Percentiles rank a stretch among this genome's conserved stretches.
phyloP scores from a whole-genome alignment of 305 asterid genomes.

The Fraxinus velutina region DNA sequence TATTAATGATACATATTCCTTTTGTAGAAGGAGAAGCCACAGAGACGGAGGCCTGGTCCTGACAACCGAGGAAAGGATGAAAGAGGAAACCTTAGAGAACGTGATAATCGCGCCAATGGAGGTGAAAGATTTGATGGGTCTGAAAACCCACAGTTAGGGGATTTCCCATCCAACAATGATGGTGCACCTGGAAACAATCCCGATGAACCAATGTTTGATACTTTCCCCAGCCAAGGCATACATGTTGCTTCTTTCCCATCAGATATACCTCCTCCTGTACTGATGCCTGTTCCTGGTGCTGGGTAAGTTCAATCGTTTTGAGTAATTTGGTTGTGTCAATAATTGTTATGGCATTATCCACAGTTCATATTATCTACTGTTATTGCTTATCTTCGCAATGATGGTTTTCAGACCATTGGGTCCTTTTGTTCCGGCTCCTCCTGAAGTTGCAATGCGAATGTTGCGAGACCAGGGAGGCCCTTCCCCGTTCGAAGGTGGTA shows the following conservation, averaged over 20 bases:
- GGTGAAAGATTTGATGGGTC: constrained; percentile 70
- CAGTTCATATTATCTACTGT: neutral
- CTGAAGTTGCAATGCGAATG: constrained; percentile 99
- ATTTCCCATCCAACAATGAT: constrained; percentile 52
- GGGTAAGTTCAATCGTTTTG: constrained; percentile 51
- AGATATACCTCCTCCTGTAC: constrained; percentile 78
- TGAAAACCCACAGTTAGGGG: constrained; percentile 62
- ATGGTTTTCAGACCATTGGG: constrained; percentile 76
- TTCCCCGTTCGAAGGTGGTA: constrained; percentile 78
- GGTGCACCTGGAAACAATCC: constrained; percentile 55
- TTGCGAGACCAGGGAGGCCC: constrained; percentile 93
- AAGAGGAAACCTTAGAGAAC: constrained; percentile 69
- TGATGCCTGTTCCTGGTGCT: constrained; percentile 99
- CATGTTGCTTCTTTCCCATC: constrained; percentile 72
- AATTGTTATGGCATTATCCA: neutral
- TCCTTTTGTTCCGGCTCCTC: constrained; percentile 98
- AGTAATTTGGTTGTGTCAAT: constrained; percentile 1
- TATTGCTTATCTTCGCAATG: constrained; percentile 21
- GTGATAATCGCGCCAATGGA: constrained; percentile 58
- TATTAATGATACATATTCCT: constrained; percentile 1
- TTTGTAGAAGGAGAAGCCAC: constrained; percentile 77
- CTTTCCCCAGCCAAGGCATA: constrained; percentile 78
- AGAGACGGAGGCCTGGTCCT: constrained; percentile 65
- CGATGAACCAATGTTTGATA: constrained; percentile 80
- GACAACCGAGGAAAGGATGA: constrained; percentile 77